Evolutionary conservation across 345 rosid genomes (phyloP).

Genomic region (Carallia pectinifolia): DNA sequence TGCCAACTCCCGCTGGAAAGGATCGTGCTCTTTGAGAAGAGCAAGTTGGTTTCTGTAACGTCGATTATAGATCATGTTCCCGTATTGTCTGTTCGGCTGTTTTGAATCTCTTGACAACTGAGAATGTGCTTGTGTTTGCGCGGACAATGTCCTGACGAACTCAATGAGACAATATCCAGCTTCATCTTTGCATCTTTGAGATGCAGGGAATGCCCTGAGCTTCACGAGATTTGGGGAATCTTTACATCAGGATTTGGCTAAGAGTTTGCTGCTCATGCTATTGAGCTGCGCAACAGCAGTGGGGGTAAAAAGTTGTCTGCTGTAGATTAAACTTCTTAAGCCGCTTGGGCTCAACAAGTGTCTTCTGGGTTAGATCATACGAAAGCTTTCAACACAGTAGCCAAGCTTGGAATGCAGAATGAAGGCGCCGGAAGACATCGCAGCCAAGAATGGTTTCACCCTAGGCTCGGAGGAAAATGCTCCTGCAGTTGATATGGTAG

Average conservation of each 20-base stretch:
- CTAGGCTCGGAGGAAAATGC: constrained; percentile 24
- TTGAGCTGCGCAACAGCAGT: constrained; percentile 38
- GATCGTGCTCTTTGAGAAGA: constrained; percentile 31
- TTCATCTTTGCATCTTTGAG: constrained; percentile 62
- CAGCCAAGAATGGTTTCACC: constrained; percentile 33
- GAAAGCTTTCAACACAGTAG: constrained; percentile 39
- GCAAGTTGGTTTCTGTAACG: constrained; percentile 27
- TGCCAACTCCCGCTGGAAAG: constrained; percentile 42
- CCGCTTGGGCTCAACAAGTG: neutral
- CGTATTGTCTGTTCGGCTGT: too few relatives aligned
- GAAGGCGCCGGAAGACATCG: constrained; percentile 37
- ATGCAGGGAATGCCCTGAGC: constrained; percentile 56
- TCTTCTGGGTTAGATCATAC: constrained; percentile 34
- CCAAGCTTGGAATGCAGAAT: constrained; percentile 41
- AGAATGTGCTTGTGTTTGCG: neutral
- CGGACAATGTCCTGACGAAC: constrained; percentile 55
- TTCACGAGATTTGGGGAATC: constrained; percentile 37
- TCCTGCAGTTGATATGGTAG: neutral
- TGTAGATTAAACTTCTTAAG: neutral
- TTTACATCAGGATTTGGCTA: constrained; percentile 32
- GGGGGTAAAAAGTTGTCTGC: constrained; percentile 30
- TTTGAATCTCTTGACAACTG: neutral
- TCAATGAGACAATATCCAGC: constrained; percentile 48
- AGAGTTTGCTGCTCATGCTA: constrained; percentile 38
- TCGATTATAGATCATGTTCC: neutral